These are phyloP conservation scores for Colletotrichum zoysiae DNA, from an alignment of 2,329 filamentous ascomycete species.

Conservation along the genomic window DNA sequence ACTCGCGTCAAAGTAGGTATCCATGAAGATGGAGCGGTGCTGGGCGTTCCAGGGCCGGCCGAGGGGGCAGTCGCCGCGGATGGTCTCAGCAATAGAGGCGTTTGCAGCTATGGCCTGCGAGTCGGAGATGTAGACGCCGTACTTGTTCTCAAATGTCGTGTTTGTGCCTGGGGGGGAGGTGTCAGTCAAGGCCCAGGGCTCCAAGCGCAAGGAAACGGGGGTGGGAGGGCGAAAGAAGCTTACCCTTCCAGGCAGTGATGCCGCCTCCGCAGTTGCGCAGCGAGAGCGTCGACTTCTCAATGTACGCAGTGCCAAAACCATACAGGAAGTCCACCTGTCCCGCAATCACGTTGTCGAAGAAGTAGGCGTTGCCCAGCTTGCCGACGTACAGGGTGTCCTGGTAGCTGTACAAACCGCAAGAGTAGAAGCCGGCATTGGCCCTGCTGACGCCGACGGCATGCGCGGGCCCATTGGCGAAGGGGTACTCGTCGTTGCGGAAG, in stretches of 20 bases:
- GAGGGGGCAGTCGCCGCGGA: conserved; percentile 64
- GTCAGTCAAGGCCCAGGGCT: conserved; percentile 3
- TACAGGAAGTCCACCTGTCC: conserved; percentile 78
- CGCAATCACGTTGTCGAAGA: conserved; percentile 70
- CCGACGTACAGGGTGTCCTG: conserved; percentile 69
- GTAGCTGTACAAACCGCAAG: conserved; percentile 74
- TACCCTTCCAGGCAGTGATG: conserved; percentile 76
- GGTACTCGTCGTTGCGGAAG: conserved; percentile 70
- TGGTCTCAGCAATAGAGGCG: conserved; percentile 51
- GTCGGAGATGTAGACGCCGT: conserved; percentile 73
- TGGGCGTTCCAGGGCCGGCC: conserved; percentile 73
- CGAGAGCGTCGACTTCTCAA: conserved; percentile 65
- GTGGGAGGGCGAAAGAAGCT: conserved; percentile 37
- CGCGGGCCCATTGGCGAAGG: conserved; percentile 64
- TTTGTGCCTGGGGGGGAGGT: conserved; percentile 56
- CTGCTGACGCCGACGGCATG: conserved; percentile 72
- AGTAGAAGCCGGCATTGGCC: conserved; percentile 76
- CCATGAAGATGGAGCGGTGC: conserved; percentile 69
- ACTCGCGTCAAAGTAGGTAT: conserved; percentile 66
- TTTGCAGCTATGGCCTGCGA: conserved; percentile 69
- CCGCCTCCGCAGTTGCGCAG: conserved; percentile 74
- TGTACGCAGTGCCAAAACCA: conserved; percentile 74
- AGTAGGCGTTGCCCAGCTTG: conserved; percentile 69
- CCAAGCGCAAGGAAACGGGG: background rate
- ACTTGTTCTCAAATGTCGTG: conserved; percentile 75